These are phyloP conservation scores for Kockovaella imperatae DNA, from an alignment of 768 basidiomycete genomes.

Conservation along the genomic window DNA sequence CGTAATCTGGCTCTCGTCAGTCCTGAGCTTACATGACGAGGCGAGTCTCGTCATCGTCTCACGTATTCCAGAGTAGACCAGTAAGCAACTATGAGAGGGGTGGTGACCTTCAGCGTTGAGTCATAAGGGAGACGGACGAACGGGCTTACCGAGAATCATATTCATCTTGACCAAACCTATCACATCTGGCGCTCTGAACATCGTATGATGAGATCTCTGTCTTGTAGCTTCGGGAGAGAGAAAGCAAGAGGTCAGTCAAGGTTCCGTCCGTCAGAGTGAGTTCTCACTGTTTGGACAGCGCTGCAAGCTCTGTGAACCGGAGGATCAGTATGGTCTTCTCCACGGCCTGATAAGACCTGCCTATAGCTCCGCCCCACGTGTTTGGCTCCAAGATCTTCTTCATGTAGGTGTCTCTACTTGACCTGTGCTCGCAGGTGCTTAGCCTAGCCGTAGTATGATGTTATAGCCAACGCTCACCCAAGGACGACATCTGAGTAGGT, in stretches of 20 bases:
- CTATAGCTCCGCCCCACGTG: conserved; percentile 95
- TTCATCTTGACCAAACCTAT: conserved; percentile 61
- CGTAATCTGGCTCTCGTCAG: conserved; percentile 55
- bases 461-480: conserved; percentile 53
- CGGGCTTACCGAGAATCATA: conserved; percentile 45
- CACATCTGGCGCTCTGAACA: conserved; percentile 83
- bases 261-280: background rate
- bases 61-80: conserved; percentile 91
- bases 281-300: conserved; percentile 62
- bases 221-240: conserved; percentile 48
- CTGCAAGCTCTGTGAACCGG: conserved; percentile 52
- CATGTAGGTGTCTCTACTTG: conserved; percentile 63
- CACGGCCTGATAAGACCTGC: too few relatives aligned
- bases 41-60: conserved; percentile 19
- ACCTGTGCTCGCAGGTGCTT: conserved; percentile 48
- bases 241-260: background rate
- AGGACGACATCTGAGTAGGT: conserved; percentile 79
- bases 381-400: conserved; percentile 66
- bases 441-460: background rate
- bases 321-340: background rate
- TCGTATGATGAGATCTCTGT: conserved; percentile 86
- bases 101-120: conserved; percentile 7
- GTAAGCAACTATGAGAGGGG: conserved; percentile 52
- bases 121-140: conserved; percentile 24
- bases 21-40: background rate